Base-by-base conservation (phyloP, 768 basidiomycete genomes). In the Russula vinacea region DNA sequence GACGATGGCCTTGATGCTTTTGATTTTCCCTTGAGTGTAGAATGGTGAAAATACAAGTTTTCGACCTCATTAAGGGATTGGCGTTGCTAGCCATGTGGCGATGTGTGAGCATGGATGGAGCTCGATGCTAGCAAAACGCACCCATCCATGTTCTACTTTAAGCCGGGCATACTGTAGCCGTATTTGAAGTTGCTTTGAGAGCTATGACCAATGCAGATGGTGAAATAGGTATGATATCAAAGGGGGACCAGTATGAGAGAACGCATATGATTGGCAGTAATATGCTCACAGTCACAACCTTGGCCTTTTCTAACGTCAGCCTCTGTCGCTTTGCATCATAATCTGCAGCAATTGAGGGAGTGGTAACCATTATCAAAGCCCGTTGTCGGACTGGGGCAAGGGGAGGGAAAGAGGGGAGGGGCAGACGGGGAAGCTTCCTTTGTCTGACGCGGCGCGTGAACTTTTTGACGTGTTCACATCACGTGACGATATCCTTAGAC, bases 91-190 rank as follows among this genome's bases (percentile, higher is more conserved):
- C 40, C 59, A 62, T 47, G 51, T 60, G 26, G 44, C 45, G 19
- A 52, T 40, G 32, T 55, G 26, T 63, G 32, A 65, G 51, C n/a
- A 14, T n/a, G 17, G n/a, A 59, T 60, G n/a, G 19, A 19, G 8
- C 22, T 39, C 14, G 44, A 39, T 56, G 13, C 13, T 16, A 33
- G 54, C 49, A 54, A n/a, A 49, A 77, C 84, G 51, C 73, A 89
- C 89, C 88, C 88, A 90, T 55, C 88, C 88, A 70, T 89, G 81
- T 65, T 90, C 87, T 54, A 90, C 88, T 70, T 90, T 90, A 60
- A 90, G 77, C 67, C 82, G 78, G 32, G 89, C 89, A 71, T 90
- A 90, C 69, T 87, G 88, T 11, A 90, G 77, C 32, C 89, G 81
- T 78, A 87, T 80, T 73, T 87, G 87, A 40, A 90, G 78, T 66